These are phyloP conservation scores for Schizosaccharomyces versatilis DNA, from an alignment of 1,139 yeast species.

Conservation along the genomic window DNA sequence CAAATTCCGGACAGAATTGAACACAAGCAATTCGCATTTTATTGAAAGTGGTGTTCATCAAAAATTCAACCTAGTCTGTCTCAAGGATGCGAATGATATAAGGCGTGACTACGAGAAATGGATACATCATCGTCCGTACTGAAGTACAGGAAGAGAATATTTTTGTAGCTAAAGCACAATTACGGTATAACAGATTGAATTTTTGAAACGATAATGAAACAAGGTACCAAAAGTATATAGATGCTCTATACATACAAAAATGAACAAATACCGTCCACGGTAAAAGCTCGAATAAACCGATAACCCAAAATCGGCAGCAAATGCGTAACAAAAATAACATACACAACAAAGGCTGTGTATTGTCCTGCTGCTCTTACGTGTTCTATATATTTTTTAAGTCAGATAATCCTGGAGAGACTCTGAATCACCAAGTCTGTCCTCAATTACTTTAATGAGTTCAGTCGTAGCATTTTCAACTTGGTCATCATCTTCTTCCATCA, in stretches of 20 bases:
- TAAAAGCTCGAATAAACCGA: neutral
- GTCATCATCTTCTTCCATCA: constrained; percentile 88
- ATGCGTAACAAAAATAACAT: neutral
- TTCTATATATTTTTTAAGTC: constrained; percentile 22
- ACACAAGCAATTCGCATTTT: constrained; percentile 6
- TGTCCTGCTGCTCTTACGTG: too few relatives aligned
- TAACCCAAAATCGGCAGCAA: neutral
- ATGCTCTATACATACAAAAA: neutral
- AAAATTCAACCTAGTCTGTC: too few relatives aligned
- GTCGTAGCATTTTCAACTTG: constrained; percentile 79
- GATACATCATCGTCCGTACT: too few relatives aligned
- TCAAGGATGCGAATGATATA: too few relatives aligned
- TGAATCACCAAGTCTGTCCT: constrained; percentile 49
- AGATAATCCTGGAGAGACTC: constrained; percentile 84
- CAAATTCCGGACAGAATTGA: constrained; percentile 8
- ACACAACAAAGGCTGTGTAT: neutral
- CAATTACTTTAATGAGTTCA: constrained; percentile 82
- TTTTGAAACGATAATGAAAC: too few relatives aligned
- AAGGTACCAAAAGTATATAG: too few relatives aligned
- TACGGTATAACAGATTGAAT: too few relatives aligned
- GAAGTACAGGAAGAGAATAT: too few relatives aligned
- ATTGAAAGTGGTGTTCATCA: too few relatives aligned
- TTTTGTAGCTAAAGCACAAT: too few relatives aligned
- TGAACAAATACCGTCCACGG: neutral
- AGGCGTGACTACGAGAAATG: too few relatives aligned